These are phyloP conservation scores for Rhodotorula glutinis DNA, from an alignment of 1,284 basidiomycete genomes.

Conservation along the genomic window DNA sequence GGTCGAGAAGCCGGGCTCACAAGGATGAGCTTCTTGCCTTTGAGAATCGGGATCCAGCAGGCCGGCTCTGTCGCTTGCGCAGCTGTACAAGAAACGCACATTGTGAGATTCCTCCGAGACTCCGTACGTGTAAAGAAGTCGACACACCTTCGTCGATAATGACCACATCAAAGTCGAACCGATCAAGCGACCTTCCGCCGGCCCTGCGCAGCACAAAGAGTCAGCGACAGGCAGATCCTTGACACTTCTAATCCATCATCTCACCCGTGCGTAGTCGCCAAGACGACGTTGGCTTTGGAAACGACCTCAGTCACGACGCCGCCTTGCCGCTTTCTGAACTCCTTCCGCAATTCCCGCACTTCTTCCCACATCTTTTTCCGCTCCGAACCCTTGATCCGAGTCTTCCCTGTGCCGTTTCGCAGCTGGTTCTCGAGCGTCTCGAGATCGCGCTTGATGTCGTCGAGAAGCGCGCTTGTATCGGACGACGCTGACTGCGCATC, in stretches of 20 bases:
- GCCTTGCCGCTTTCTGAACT: constrained; percentile 85
- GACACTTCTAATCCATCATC: too few species aligned
- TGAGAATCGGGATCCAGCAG: constrained; percentile 93
- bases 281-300: constrained; percentile 72
- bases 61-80: constrained; percentile 95
- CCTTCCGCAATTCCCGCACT: constrained; percentile 81
- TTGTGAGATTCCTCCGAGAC: not conserved
- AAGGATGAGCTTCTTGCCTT: constrained; percentile 78
- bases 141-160: constrained; percentile 74
- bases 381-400: constrained; percentile 69
- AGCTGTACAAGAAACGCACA: constrained; percentile 50
- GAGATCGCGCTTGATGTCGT: constrained; percentile 80
- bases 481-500: constrained; percentile 78
- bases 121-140: too few species aligned
- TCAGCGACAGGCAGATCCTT: too few species aligned
- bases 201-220: constrained; percentile 48
- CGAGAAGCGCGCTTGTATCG: constrained; percentile 72
- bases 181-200: constrained; percentile 71
- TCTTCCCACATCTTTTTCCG: constrained; percentile 87
- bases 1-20: too few species aligned
- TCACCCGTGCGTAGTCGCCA: constrained; percentile 84
- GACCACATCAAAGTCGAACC: constrained; percentile 78
- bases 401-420: constrained; percentile 64
- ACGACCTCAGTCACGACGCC: constrained; percentile 77
- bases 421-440: constrained; percentile 65